phyloP scores from a whole-genome alignment of 2,329 filamentous ascomycete genomes.

The Didymella sp. region DNA sequence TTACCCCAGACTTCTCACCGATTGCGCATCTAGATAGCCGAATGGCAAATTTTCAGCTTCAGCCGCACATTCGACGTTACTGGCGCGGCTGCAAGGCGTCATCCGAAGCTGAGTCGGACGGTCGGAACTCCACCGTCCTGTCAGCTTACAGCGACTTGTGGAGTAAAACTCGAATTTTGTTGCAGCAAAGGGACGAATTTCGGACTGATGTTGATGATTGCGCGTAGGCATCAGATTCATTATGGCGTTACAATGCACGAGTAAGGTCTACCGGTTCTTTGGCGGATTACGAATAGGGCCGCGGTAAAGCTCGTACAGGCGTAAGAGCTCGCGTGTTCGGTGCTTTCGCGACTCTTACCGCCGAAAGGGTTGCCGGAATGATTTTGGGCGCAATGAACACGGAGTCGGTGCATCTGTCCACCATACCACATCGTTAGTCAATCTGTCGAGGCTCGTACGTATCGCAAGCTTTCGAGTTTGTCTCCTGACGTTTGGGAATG shows the following conservation, averaged over 20 bases:
- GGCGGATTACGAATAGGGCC: constrained; percentile 9
- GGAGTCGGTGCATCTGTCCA: not conserved
- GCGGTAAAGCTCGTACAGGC: constrained; percentile 1
- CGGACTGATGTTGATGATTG: not conserved
- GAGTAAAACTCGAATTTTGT: not conserved
- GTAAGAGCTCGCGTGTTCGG: constrained; percentile 2
- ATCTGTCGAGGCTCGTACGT: not conserved
- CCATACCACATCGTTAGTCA: not conserved
- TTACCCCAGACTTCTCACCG: constrained; percentile 11
- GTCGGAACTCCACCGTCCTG: not conserved
- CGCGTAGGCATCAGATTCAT: not conserved
- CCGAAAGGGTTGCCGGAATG: not conserved
- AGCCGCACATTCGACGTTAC: not conserved
- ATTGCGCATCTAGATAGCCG: not conserved
- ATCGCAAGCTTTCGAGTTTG: not conserved
- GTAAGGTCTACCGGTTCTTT: constrained; percentile 1
- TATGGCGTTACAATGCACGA: constrained; percentile 4
- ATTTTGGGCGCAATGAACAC: not conserved
- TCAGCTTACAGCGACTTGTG: constrained; percentile 1
- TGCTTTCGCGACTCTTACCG: not conserved
- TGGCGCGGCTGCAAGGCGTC: not conserved
- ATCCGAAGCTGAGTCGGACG: not conserved
- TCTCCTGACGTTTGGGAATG: not conserved
- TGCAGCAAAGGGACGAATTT: constrained; percentile 4
- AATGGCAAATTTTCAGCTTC: constrained; percentile 6